Evolutionary conservation across 1,284 basidiomycete genomes (phyloP).

Genomic region (Naganishia sp.): DNA sequence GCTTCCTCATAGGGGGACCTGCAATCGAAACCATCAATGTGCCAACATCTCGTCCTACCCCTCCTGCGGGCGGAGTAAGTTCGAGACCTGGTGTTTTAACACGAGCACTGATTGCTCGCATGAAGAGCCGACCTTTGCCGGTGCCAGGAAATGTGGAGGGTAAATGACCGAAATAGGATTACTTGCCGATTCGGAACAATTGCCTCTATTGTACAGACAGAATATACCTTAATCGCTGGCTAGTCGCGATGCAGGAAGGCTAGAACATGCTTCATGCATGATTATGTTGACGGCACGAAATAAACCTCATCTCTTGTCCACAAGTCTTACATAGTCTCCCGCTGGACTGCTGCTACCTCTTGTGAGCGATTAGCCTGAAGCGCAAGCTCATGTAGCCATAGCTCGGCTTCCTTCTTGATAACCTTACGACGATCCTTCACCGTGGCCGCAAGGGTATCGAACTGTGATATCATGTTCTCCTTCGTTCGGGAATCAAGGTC

Average conservation of each 20-base stretch:
- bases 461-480: background rate
- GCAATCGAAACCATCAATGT: background rate
- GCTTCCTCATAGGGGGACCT: conserved; percentile 6
- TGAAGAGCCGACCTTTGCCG: conserved; percentile 20
- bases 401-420: conserved; percentile 5
- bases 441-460: background rate
- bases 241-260: no score
- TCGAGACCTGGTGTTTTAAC: background rate
- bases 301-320: no score
- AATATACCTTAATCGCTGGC: no score
- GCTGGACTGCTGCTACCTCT: background rate
- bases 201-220: no score
- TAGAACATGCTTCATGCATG: no score
- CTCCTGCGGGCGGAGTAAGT: conserved; percentile 13
- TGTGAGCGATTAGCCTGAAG: background rate
- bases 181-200: no score
- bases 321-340: no score
- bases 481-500: background rate
- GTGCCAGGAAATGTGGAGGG: conserved; percentile 5
- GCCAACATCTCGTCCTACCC: conserved; percentile 2
- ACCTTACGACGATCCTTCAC: conserved; percentile 2
- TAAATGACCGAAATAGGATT: background rate
- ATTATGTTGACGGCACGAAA: no score
- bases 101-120: background rate
- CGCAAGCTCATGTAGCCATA: background rate